Evolutionary conservation across 1,284 basidiomycete genomes (phyloP).

Genomic region (Thelephora terrestris): DNA sequence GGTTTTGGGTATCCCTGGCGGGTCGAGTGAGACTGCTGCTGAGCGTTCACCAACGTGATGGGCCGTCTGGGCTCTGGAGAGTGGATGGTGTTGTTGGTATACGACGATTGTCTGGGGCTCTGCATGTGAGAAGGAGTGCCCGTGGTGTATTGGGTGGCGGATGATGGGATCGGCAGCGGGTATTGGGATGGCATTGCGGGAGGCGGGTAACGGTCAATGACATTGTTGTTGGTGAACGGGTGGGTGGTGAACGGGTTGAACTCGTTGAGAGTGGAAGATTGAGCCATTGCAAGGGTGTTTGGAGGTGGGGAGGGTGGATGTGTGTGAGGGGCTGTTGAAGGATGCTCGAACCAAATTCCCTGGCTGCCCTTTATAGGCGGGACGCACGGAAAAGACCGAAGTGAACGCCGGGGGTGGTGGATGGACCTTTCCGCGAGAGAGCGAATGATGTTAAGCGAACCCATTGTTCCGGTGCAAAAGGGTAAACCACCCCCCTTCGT

Average conservation of each 20-base stretch:
- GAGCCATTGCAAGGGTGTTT: constrained; percentile 4
- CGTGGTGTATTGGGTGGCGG: constrained; percentile 11
- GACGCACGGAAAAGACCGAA: no score
- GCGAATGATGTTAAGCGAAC: no score
- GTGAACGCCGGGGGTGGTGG: no score
- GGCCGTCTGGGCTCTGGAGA: constrained; percentile 19
- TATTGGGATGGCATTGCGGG: constrained; percentile 33
- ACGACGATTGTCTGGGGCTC: constrained; percentile 7
- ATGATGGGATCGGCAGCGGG: constrained; percentile 27
- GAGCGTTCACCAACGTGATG: constrained; percentile 11
- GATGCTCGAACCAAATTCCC: no score
- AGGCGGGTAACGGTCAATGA: constrained; percentile 34
- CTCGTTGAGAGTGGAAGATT: constrained; percentile 24
- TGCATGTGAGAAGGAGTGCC: constrained; percentile 10
- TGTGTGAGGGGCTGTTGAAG: not conserved
- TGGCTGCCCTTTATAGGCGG: no score
- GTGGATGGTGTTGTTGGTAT: constrained; percentile 14
- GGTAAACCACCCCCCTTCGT: no score
- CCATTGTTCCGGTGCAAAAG: no score
- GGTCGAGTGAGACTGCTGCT: constrained; percentile 5
- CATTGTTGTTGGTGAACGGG: constrained; percentile 51
- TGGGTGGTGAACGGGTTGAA: constrained; percentile 52
- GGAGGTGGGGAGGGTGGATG: not conserved
- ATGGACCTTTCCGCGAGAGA: no score
- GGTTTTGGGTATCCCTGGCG: constrained; percentile 17